Conservation (phyloP, 1,284 basidiomycete species). For the Cronartium ribicola region DNA sequence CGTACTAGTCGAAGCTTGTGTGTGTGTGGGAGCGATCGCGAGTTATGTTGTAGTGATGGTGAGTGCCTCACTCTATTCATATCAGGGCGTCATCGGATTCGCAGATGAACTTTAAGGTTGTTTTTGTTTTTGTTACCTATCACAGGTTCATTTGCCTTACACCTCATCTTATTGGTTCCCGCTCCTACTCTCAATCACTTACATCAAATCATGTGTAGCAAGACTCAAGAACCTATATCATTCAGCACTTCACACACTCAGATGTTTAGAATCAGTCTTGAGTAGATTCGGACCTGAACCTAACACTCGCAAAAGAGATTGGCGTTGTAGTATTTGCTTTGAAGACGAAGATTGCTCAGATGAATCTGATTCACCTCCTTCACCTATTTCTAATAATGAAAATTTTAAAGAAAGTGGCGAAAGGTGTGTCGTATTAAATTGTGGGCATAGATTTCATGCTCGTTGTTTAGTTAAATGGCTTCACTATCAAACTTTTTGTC, state of each 20-base stretch:
- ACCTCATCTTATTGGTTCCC: constrained; percentile 30
- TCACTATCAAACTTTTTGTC: constrained; percentile 41
- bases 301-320: constrained; percentile 12
- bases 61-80: constrained; percentile 4
- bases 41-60: constrained; percentile 36
- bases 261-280: constrained; percentile 19
- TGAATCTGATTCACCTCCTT: not conserved
- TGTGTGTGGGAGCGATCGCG: constrained; percentile 15
- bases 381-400: not conserved
- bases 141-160: constrained; percentile 36
- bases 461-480: constrained; percentile 39
- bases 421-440: constrained; percentile 17
- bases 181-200: constrained; percentile 21
- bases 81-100: not conserved
- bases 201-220: constrained; percentile 13
- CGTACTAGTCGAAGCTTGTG: constrained; percentile 24
- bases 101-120: not conserved
- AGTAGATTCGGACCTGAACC: constrained; percentile 12
- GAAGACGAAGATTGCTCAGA: constrained; percentile 16
- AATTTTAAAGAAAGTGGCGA: not conserved
- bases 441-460: constrained; percentile 29
- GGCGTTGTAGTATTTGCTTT: constrained; percentile 41
- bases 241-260: constrained; percentile 18
- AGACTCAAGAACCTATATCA: not conserved
- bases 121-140: constrained; percentile 3